Evolutionary conservation across 768 basidiomycete genomes (phyloP).

Genomic region (Neoboletus brunneissimus): DNA sequence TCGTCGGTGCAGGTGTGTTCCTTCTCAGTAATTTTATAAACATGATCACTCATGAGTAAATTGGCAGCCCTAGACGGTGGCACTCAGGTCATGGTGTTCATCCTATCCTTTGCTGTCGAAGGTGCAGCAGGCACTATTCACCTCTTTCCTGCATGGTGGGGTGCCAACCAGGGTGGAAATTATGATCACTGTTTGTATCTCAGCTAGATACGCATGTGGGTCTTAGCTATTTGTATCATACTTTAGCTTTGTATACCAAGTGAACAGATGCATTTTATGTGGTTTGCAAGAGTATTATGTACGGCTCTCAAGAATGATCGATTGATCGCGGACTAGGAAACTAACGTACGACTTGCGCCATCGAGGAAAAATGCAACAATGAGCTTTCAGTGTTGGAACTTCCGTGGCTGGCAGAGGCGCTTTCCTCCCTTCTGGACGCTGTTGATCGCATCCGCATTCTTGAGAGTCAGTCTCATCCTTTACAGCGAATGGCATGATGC

Average conservation of each 20-base stretch:
- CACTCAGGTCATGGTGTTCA: conserved; percentile 53
- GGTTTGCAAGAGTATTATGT: too few relatives aligned
- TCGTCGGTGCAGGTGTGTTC: conserved; percentile 40
- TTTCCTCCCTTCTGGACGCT: conserved; percentile 47
- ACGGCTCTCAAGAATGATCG: too few relatives aligned
- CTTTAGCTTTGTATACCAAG: too few relatives aligned
- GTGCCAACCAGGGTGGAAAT: conserved; percentile 51
- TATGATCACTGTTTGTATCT: conserved; percentile 28
- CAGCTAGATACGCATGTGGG: neutral
- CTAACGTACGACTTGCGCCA: neutral
- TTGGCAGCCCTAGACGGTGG: conserved; percentile 36
- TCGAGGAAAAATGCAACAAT: conserved; percentile 2
- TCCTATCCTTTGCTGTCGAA: conserved; percentile 48
- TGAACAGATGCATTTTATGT: too few relatives aligned
- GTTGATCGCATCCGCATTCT: conserved; percentile 48
- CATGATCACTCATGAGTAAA: neutral
- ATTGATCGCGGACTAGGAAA: neutral
- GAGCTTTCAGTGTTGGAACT: neutral
- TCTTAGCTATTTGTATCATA: neutral
- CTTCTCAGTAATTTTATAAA: neutral
- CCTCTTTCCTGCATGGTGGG: conserved; percentile 59
- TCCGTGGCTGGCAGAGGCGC: conserved; percentile 7
- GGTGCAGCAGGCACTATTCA: conserved; percentile 49
- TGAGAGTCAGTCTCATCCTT: conserved; percentile 69
- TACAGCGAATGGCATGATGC: conserved; percentile 93